Evolutionary conservation across 495 filamentous ascomycete genomes (phyloP).

Genomic region (Hypoxylon perforatum): DNA sequence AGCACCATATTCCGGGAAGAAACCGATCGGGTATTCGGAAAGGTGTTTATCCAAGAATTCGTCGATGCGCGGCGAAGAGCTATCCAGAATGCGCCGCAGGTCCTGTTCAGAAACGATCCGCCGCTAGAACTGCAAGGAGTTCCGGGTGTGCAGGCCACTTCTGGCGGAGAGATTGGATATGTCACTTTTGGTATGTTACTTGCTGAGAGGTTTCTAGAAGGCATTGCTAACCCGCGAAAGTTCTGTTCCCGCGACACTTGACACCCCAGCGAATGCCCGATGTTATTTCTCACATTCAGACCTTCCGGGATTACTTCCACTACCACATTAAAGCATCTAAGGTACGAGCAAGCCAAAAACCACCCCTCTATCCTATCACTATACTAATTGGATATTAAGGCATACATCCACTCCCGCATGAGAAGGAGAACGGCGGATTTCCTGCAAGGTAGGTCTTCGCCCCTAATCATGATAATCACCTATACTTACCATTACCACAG

Average conservation of each 20-base stretch:
- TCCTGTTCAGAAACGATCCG: slow-evolving; percentile 95
- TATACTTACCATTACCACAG: slow-evolving; percentile 53
- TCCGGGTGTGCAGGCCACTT: slow-evolving; percentile 78
- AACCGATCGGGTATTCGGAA: slow-evolving; percentile 95
- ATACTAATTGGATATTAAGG: slow-evolving; percentile 58
- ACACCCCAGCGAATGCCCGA: slow-evolving; percentile 89
- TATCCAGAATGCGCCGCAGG: slow-evolving; percentile 97
- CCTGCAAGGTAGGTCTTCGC: slow-evolving; percentile 77
- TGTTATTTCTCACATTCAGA: slow-evolving; percentile 98
- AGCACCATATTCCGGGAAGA: slow-evolving; percentile 98
- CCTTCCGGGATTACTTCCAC: slow-evolving; percentile 99
- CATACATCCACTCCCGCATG: slow-evolving; percentile 99
- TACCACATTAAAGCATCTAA: slow-evolving; percentile 99
- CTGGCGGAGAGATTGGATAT: slow-evolving; percentile 88
- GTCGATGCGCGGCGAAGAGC: slow-evolving; percentile 94
- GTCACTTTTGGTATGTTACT: slow-evolving; percentile 87
- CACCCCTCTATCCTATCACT: background rate
- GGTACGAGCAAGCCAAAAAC: slow-evolving; percentile 52
- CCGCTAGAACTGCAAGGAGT: slow-evolving; percentile 90
- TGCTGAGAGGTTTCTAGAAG: background rate
- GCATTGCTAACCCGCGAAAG: slow-evolving; percentile 57
- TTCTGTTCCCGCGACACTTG: slow-evolving; percentile 94
- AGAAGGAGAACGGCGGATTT: slow-evolving; percentile 96
- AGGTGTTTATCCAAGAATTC: slow-evolving; percentile 95
- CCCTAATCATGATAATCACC: slow-evolving; percentile 42